Conservation (phyloP, 2,329 filamentous ascomycete genomes). For the Zasmidium cellare region DNA sequence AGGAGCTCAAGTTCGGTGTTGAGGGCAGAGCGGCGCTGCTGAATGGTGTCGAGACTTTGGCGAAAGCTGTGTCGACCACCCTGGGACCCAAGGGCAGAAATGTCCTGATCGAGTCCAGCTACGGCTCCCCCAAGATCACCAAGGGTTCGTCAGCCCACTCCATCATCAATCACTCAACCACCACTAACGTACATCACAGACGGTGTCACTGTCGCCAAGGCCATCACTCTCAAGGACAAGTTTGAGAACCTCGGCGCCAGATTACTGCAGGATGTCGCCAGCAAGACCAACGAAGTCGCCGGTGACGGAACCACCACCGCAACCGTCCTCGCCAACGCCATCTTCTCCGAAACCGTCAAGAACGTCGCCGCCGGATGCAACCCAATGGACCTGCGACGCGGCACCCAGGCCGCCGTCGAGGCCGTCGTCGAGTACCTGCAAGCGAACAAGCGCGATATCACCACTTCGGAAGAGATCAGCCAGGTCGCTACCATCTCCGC, state of each 20-base stretch:
- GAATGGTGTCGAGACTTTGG: slow-evolving; percentile 92
- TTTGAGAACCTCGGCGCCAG: slow-evolving; percentile 99
- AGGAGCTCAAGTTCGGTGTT: slow-evolving; percentile 98
- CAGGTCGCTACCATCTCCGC: slow-evolving; percentile 98
- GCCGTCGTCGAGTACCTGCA: slow-evolving; percentile 92
- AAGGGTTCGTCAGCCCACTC: slow-evolving; percentile 68
- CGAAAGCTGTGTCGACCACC: slow-evolving; percentile 93
- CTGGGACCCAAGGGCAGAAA: slow-evolving; percentile 98
- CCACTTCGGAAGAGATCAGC: slow-evolving; percentile 92
- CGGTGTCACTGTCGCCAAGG: slow-evolving; percentile 63
- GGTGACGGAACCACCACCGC: slow-evolving; percentile 98
- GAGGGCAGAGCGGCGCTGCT: slow-evolving; percentile 87
- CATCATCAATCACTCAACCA: neutral
- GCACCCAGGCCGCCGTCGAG: slow-evolving; percentile 94
- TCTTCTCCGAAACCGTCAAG: slow-evolving; percentile 99
- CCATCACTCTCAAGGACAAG: slow-evolving; percentile 93
- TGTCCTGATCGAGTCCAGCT: slow-evolving; percentile 97
- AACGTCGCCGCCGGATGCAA: slow-evolving; percentile 99
- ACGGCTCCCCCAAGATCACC: slow-evolving; percentile 98
- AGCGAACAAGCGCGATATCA: slow-evolving; percentile 96
- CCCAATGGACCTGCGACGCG: slow-evolving; percentile 96
- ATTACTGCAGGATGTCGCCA: slow-evolving; percentile 95
- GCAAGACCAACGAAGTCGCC: slow-evolving; percentile 98
- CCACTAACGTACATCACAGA: slow-evolving; percentile 36
- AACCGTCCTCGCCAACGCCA: slow-evolving; percentile 92